These are phyloP conservation scores for Theileria parva DNA, from an alignment of 169 alveolate genomes.

Conservation along the genomic window DNA sequence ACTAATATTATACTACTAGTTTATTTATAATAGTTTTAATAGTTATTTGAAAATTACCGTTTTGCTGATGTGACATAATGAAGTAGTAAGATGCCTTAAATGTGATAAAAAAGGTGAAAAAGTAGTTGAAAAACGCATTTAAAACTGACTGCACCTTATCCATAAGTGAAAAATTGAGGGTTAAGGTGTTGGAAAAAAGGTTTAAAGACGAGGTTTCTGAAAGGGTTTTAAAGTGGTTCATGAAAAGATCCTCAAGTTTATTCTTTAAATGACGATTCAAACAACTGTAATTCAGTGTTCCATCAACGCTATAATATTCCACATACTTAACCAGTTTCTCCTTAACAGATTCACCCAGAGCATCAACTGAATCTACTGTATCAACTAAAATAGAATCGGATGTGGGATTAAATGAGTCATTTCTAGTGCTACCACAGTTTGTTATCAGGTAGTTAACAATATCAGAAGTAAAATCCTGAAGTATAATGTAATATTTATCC, in stretches of 20 bases:
- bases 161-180: background rate
- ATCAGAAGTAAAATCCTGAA: conserved; percentile 44
- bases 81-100: background rate
- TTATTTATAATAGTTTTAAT: no score
- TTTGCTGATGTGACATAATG: background rate
- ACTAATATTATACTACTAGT: no score
- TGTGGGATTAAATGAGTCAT: background rate
- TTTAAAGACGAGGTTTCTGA: background rate
- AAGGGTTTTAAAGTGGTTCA: conserved; percentile 1
- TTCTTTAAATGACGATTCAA: conserved; percentile 2
- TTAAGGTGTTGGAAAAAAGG: background rate
- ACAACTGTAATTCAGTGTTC: background rate
- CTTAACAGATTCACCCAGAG: background rate
- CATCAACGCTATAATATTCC: background rate
- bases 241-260: conserved; percentile 2
- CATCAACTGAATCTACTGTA: no score
- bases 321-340: background rate
- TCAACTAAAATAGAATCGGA: background rate
- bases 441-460: background rate
- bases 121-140: background rate
- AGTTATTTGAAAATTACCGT: background rate
- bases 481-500: conserved; percentile 21
- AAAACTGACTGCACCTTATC: background rate
- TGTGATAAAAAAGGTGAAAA: background rate
- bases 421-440: background rate